phyloP scores from a whole-genome alignment of 345 rosid species.

The Ailanthus altissimus region DNA sequence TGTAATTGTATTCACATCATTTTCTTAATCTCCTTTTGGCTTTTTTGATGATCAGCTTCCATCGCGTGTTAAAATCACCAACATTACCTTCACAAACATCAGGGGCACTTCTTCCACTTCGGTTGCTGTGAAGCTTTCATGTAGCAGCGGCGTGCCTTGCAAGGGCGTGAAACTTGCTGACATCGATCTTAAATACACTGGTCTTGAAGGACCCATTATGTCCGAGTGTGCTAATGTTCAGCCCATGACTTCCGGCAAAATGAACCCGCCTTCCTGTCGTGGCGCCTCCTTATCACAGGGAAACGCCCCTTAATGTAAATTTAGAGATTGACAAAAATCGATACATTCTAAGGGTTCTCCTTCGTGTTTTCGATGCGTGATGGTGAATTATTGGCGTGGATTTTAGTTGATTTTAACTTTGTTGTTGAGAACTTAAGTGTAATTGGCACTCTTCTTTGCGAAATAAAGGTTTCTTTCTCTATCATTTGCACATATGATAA shows the following conservation, averaged over 20 bases:
- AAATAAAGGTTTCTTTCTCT: no score
- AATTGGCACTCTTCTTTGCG: no score
- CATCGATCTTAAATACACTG: slow-evolving; percentile 26
- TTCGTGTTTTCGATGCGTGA: not conserved
- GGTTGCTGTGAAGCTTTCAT: slow-evolving; percentile 22
- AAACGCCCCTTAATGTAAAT: not conserved
- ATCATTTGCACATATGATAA: no score
- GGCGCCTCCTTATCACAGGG: not conserved
- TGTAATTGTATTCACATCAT: not conserved
- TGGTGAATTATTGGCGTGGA: not conserved
- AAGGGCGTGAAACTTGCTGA: slow-evolving; percentile 25
- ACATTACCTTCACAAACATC: slow-evolving; percentile 31
- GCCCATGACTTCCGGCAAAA: slow-evolving; percentile 26
- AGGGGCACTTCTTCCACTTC: slow-evolving; percentile 26
- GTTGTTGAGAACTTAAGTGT: no score
- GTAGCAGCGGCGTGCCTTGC: slow-evolving; percentile 33
- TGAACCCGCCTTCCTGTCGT: slow-evolving; percentile 23
- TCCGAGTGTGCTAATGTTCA: slow-evolving; percentile 30
- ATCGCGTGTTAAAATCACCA: slow-evolving; percentile 24
- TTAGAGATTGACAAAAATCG: not conserved
- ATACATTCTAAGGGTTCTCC: not conserved
- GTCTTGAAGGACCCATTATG: slow-evolving; percentile 13
- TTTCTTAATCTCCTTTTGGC: not conserved
- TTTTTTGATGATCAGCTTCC: slow-evolving; percentile 20
- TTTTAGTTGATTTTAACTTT: no score